Conservation (phyloP, 2,329 filamentous ascomycete genomes). For the Pseudocercospora crystallina region DNA sequence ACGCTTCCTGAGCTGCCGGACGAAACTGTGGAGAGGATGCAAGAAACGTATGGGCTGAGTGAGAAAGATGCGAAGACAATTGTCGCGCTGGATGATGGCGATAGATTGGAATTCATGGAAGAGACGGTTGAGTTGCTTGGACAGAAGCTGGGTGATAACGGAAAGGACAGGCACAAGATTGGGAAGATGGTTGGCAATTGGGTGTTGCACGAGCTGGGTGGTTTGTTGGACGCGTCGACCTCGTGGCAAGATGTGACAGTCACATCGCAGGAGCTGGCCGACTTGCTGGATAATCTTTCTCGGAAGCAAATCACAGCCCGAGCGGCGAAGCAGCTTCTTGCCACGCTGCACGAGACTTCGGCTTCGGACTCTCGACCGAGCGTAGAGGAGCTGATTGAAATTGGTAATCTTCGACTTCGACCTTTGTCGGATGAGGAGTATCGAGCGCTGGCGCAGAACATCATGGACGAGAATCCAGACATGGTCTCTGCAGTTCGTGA, state of each 20-base stretch:
- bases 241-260: conserved; percentile 45
- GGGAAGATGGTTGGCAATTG: conserved; percentile 61
- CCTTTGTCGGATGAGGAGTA: conserved; percentile 60
- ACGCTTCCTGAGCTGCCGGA: conserved; percentile 74
- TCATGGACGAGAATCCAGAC: conserved; percentile 56
- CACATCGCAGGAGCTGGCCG: conserved; percentile 41
- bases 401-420: conserved; percentile 56
- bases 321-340: conserved; percentile 61
- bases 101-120: conserved; percentile 78
- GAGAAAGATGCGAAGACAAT: conserved; percentile 82
- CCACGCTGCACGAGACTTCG: conserved; percentile 47
- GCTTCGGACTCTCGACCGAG: conserved; percentile 31
- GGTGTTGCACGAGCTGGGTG: conserved; percentile 55
- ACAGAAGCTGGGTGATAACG: conserved; percentile 28
- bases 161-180: conserved; percentile 31
- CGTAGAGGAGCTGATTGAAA: conserved; percentile 55
- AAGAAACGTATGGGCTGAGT: conserved; percentile 64
- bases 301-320: conserved; percentile 50
- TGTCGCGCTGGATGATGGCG: conserved; percentile 73
- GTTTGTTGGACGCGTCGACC: conserved; percentile 40
- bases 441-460: conserved; percentile 50
- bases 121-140: conserved; percentile 57
- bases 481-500: conserved; percentile 60
- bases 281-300: conserved; percentile 44
- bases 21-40: conserved; percentile 53